Evolutionary conservation across 495 filamentous ascomycete species (phyloP).

Genomic region (Oidiodendron maius): DNA sequence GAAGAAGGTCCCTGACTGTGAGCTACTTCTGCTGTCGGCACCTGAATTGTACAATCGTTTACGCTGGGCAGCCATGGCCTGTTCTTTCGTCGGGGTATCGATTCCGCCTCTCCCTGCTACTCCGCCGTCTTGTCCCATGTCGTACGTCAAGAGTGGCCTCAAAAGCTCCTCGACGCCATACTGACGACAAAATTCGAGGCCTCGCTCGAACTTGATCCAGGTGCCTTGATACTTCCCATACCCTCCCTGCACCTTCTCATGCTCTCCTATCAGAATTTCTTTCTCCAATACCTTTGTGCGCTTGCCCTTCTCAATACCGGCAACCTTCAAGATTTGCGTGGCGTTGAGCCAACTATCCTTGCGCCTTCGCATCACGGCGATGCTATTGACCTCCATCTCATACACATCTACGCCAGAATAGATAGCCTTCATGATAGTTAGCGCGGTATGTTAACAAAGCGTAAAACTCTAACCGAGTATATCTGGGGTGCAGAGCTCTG

Average conservation of each 20-base stretch:
- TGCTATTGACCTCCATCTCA: constrained; percentile 90
- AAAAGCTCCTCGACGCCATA: constrained; percentile 90
- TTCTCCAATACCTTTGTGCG: constrained; percentile 96
- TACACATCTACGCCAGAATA: constrained; percentile 95
- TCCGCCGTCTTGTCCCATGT: constrained; percentile 73
- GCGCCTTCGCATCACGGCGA: constrained; percentile 91
- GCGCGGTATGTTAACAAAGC: not conserved
- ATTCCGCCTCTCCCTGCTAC: constrained; percentile 53
- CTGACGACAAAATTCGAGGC: constrained; percentile 85
- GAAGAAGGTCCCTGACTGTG: constrained; percentile 80
- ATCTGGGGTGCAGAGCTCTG: constrained; percentile 63
- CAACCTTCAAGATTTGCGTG: constrained; percentile 93
- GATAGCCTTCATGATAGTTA: constrained; percentile 57
- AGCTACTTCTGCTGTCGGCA: constrained; percentile 59
- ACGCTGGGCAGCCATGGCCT: constrained; percentile 95
- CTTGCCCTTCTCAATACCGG: constrained; percentile 92
- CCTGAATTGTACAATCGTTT: constrained; percentile 82
- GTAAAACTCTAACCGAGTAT: constrained; percentile 56
- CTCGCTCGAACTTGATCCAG: constrained; percentile 90
- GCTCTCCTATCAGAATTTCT: constrained; percentile 89
- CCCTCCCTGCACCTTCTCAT: constrained; percentile 97
- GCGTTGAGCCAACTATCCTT: constrained; percentile 91
- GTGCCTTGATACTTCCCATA: constrained; percentile 99
- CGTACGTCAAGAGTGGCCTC: constrained; percentile 79
- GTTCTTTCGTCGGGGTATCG: constrained; percentile 97